These are phyloP conservation scores for Taphrina populina DNA, from an alignment of 1,139 yeast species.

Conservation along the genomic window DNA sequence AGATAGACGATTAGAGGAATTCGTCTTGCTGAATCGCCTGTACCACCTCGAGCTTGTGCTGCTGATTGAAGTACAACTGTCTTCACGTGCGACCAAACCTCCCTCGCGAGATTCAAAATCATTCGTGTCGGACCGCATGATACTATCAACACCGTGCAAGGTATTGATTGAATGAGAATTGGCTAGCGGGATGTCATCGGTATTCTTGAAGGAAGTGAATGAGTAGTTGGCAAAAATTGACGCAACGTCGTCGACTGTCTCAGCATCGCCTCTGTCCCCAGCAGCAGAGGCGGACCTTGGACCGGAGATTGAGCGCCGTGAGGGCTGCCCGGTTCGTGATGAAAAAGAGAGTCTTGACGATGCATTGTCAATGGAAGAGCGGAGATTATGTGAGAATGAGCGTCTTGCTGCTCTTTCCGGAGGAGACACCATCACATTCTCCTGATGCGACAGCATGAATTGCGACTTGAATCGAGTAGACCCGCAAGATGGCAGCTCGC, in stretches of 20 bases:
- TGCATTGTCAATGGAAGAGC: conserved; percentile 13
- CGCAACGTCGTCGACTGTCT: not conserved
- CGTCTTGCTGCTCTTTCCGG: not conserved
- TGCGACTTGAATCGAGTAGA: too few relatives aligned
- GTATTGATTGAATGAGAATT: too few relatives aligned
- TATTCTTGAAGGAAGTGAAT: too few relatives aligned
- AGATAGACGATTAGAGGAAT: conserved; percentile 13
- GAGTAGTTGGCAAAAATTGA: too few relatives aligned
- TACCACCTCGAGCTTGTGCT: conserved; percentile 15
- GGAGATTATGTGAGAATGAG: conserved; percentile 7
- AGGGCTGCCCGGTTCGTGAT: not conserved
- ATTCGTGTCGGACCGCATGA: too few relatives aligned
- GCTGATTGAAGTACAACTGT: conserved; percentile 11
- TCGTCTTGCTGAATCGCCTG: conserved; percentile 1
- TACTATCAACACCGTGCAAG: not conserved
- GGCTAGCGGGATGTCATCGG: too few relatives aligned
- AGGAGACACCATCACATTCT: too few relatives aligned
- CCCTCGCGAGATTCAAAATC: too few relatives aligned
- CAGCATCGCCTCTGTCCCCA: not conserved
- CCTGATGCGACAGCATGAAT: too few relatives aligned
- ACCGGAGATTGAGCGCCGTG: conserved; percentile 1
- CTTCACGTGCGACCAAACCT: conserved; percentile 2
- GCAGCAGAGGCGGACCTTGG: conserved; percentile 2
- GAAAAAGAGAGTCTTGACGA: conserved; percentile 7
- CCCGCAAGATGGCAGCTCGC: too few relatives aligned